Conservation (phyloP, 2,329 filamentous ascomycete species). For the Penicillium sp. region DNA sequence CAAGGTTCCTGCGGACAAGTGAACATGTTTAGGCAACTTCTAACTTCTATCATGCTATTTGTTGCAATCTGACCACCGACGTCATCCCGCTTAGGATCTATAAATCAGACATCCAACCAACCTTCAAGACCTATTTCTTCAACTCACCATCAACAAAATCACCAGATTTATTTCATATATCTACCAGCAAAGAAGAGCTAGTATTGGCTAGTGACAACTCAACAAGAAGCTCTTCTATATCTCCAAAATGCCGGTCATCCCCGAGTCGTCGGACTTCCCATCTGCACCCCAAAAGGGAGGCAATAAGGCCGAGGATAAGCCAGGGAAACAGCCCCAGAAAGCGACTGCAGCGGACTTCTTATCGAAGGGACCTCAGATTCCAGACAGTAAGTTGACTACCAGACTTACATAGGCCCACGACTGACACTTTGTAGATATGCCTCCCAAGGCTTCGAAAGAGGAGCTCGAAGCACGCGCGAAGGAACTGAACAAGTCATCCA, state of each 20-base stretch:
- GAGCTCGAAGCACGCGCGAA: constrained; percentile 65
- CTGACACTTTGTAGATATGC: constrained; percentile 35
- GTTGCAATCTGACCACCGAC: constrained; percentile 20
- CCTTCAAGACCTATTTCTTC: neutral
- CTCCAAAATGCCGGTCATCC: constrained; percentile 33
- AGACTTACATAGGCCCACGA: neutral
- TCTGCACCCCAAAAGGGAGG: constrained; percentile 20
- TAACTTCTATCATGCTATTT: neutral
- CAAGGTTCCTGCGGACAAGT: too few relatives aligned
- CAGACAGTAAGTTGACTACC: constrained; percentile 34
- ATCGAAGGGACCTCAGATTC: constrained; percentile 49
- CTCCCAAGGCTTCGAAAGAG: constrained; percentile 57
- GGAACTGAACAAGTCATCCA: constrained; percentile 54
- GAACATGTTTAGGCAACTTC: constrained; percentile 1
- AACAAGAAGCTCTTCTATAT: neutral
- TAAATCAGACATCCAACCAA: constrained; percentile 5
- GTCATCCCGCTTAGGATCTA: constrained; percentile 20
- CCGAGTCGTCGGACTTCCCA: constrained; percentile 29
- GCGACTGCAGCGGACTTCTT: constrained; percentile 36
- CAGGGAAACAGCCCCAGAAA: constrained; percentile 38
- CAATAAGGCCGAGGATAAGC: constrained; percentile 22
- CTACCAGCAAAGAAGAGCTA: neutral
- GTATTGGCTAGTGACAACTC: neutral
- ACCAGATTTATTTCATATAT: neutral
- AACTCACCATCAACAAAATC: neutral